Evolutionary conservation across 768 basidiomycete species (phyloP), one percentile per base, ranked within the genome.

Genomic region (Agaricus bisporus): DNA sequence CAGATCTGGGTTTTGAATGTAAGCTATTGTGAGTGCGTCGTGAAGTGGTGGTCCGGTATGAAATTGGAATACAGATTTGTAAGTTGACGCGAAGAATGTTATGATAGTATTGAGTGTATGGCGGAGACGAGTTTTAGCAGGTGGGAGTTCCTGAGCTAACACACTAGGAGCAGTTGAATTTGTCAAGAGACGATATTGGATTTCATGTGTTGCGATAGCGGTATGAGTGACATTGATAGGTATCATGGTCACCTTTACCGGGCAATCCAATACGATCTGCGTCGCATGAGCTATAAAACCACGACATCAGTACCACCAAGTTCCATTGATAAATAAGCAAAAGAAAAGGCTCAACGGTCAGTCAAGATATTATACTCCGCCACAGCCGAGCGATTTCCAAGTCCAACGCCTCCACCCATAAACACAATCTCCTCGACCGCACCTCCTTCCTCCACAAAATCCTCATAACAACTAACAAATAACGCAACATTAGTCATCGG

Each of bases 371-470:
- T 92, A 67, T 82, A 93, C 64, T 91, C 91, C 61, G 89, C 90
- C 10, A 82, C 85, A 12, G 91, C 73, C 7, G 87, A 85, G 29
- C 85, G 74, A 62, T 94, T 95, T 0, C 92, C 91, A 20, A 89
- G 63, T 8, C 91, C 91, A 26, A 91, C 83, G 2, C 83, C 91
- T n/a, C 92, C 92, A 10, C 92, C 92, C 92, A 95, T 95, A 61
- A 91, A 87, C 6, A 90, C 85, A 56, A 90, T 77, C 56, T 87
- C 79, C 55, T 84, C 81, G 5, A 91, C 68, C 9, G 73, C 83
- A 14, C 52, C 51, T 5, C 10, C 10, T 12, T 69, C 68, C n/a
- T 80, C 58, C 28, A 81, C 32, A 32, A 6, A 64, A 41, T 80
- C 72, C 5, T 74, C 68, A 70, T 82, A 79, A 1, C 76, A 77